A percentile compares a stretch with the other conserved stretches of the same genome.
Conservation (phyloP, 2,329 filamentous ascomycete genomes). For the Colletotrichum theobromicola region DNA sequence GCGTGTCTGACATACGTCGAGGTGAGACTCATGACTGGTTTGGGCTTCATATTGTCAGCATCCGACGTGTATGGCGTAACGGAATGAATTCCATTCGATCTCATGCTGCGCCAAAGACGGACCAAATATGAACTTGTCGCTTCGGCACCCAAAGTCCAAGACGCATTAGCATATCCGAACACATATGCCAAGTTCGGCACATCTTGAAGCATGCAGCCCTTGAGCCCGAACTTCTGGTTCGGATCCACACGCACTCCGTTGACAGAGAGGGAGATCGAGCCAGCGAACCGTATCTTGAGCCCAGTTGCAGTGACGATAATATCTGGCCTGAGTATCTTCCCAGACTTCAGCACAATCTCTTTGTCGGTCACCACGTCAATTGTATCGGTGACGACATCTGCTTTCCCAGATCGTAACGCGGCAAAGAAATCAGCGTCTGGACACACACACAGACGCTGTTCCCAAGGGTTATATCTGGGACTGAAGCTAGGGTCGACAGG, state of each 20-base stretch:
- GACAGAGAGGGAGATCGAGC: slow-evolving; percentile 53
- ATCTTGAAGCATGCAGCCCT: slow-evolving; percentile 64
- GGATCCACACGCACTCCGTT: slow-evolving; percentile 53
- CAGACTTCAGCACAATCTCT: slow-evolving; percentile 48
- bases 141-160: slow-evolving; percentile 69
- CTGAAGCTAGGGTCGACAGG: slow-evolving; percentile 59
- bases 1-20: slow-evolving; percentile 57
- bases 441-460: slow-evolving; percentile 71
- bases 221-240: slow-evolving; percentile 59
- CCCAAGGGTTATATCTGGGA: slow-evolving; percentile 64
- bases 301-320: slow-evolving; percentile 72
- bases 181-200: slow-evolving; percentile 65
- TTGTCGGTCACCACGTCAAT: slow-evolving; percentile 50
- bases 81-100: slow-evolving; percentile 41
- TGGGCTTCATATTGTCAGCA: slow-evolving; percentile 39
- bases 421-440: slow-evolving; percentile 51
- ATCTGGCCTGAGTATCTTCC: slow-evolving; percentile 57
- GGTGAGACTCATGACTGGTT: slow-evolving; percentile 46
- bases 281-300: slow-evolving; percentile 59
- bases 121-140: slow-evolving; percentile 52
- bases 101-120: slow-evolving; percentile 57
- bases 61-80: slow-evolving; percentile 49
- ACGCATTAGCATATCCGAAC: slow-evolving; percentile 64
- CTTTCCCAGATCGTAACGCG: slow-evolving; percentile 42
- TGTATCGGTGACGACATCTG: slow-evolving; percentile 46